phyloP scores from a whole-genome alignment of 805 yeast species.

The Nakazawaea wyomingensis region DNA sequence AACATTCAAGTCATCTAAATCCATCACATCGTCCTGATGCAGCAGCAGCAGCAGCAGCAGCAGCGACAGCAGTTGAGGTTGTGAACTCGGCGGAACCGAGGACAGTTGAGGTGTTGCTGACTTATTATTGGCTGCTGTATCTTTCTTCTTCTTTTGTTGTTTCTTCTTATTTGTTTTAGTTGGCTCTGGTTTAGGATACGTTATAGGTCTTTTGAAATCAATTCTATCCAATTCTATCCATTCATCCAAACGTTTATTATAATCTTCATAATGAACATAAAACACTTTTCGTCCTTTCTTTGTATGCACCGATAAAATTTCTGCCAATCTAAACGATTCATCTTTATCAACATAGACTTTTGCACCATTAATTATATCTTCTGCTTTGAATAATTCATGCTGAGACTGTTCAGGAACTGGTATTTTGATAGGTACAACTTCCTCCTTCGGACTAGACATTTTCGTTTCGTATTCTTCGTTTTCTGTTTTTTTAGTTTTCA shows the following conservation, averaged over 20 bases:
- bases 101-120: slow-evolving; percentile 15
- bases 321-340: slow-evolving; percentile 75
- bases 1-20: slow-evolving; percentile 76
- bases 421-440: slow-evolving; percentile 5
- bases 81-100: slow-evolving; percentile 13
- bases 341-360: slow-evolving; percentile 81
- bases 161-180: slow-evolving; percentile 37
- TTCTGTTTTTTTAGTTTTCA: too few species aligned
- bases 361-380: slow-evolving; percentile 68
- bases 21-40: slow-evolving; percentile 81
- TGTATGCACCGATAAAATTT: slow-evolving; percentile 69
- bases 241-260: slow-evolving; percentile 94
- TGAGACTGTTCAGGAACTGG: slow-evolving; percentile 23
- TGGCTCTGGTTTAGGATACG: slow-evolving; percentile 59
- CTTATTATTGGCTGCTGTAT: slow-evolving; percentile 25
- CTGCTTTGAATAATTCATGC: slow-evolving; percentile 26
- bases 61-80: too few species aligned
- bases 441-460: slow-evolving; percentile 9
- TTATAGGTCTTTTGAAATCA: slow-evolving; percentile 64
- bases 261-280: slow-evolving; percentile 92
- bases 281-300: slow-evolving; percentile 75
- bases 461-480: too few species aligned
- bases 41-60: too few species aligned
- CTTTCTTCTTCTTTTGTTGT: slow-evolving; percentile 32
- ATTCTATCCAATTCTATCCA: slow-evolving; percentile 78